These are phyloP conservation scores for Candida coquimbonensis DNA, from an alignment of 805 yeast genomes.

Conservation along the genomic window DNA sequence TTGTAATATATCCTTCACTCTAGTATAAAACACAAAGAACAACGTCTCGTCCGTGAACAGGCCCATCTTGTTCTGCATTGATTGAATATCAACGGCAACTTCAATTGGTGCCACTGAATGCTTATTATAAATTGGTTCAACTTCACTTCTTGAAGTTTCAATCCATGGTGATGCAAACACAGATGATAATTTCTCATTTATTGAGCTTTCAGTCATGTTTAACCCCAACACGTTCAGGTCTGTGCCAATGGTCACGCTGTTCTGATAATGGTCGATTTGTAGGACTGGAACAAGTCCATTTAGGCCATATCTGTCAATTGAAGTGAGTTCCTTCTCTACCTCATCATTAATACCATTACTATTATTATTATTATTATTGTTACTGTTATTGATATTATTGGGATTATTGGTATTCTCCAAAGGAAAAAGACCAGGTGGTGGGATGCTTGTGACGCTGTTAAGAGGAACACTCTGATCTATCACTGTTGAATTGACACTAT, in stretches of 20 bases:
- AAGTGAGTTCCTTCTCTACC: slow-evolving; percentile 24
- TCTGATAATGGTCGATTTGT: slow-evolving; percentile 56
- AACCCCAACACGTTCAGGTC: slow-evolving; percentile 65
- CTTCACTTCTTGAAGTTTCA: slow-evolving; percentile 84
- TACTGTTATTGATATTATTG: background rate
- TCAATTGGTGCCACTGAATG: slow-evolving; percentile 31
- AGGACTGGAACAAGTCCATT: slow-evolving; percentile 55
- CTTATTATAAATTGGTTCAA: slow-evolving; percentile 70
- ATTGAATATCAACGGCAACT: background rate
- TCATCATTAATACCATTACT: background rate
- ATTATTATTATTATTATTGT: no score
- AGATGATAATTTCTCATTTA: slow-evolving; percentile 39
- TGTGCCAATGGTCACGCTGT: slow-evolving; percentile 65
- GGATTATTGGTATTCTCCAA: slow-evolving; percentile 1
- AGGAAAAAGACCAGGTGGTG: slow-evolving; percentile 7
- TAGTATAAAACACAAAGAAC: slow-evolving; percentile 88
- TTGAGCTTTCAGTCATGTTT: slow-evolving; percentile 38
- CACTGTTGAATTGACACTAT: slow-evolving; percentile 2
- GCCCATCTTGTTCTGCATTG: slow-evolving; percentile 38
- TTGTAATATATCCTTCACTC: slow-evolving; percentile 87
- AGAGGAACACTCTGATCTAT: background rate
- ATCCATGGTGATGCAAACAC: slow-evolving; percentile 92
- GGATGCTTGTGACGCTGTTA: background rate
- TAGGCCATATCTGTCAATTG: slow-evolving; percentile 60
- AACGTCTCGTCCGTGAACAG: slow-evolving; percentile 84